Conservation (phyloP, 2,329 filamentous ascomycete species). For the Penicillium crustosum region DNA sequence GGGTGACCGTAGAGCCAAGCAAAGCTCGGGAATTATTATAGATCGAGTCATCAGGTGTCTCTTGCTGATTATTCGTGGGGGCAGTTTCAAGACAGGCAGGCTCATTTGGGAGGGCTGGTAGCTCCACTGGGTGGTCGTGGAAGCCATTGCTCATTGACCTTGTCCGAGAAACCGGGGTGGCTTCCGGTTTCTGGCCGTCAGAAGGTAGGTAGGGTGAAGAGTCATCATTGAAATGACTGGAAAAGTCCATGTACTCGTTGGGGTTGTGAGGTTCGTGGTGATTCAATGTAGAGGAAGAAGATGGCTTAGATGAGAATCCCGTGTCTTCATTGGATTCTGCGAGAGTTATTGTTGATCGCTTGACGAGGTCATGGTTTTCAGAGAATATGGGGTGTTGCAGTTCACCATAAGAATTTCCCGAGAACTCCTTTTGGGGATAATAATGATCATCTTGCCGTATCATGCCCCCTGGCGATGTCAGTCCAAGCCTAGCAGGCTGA, state of each 20-base stretch:
- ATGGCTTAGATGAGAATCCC: conserved; percentile 20
- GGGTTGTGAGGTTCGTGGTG: conserved; percentile 13
- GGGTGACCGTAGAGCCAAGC: not conserved
- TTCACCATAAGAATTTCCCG: conserved; percentile 2
- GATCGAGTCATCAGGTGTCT: not conserved
- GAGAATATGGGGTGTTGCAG: conserved; percentile 13
- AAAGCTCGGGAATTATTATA: not conserved
- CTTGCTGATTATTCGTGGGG: not conserved
- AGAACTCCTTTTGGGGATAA: conserved; percentile 8
- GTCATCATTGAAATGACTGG: conserved; percentile 1
- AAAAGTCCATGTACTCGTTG: conserved; percentile 11
- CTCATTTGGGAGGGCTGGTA: not conserved
- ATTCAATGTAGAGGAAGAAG: conserved; percentile 23
- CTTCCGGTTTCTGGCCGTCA: conserved; percentile 2
- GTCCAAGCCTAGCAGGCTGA: not conserved
- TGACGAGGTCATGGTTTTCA: conserved; percentile 15
- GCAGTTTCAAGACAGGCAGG: not conserved
- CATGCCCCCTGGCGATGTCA: not conserved
- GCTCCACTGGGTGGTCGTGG: not conserved
- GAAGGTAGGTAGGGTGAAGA: conserved; percentile 4
- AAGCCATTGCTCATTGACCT: conserved; percentile 3
- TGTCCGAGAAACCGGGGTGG: conserved; percentile 4
- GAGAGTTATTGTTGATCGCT: conserved; percentile 24
- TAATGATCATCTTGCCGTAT: conserved; percentile 1
- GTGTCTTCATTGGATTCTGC: conserved; percentile 19